phyloP scores from a whole-genome alignment of 129 eudicot species.

The Arctium lappa region DNA sequence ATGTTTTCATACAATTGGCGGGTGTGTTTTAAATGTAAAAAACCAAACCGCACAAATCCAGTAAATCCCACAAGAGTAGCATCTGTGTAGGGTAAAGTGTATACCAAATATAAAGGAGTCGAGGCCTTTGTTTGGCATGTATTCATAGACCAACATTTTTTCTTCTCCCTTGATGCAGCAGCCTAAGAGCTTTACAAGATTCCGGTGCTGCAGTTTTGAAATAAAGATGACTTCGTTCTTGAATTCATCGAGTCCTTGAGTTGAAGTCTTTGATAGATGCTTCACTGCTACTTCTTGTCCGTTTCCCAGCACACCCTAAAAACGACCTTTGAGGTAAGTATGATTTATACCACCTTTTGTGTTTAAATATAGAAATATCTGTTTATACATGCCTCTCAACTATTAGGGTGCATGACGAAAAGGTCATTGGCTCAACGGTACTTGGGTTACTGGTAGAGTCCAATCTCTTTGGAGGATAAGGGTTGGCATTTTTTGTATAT shows the following conservation, averaged over 20 bases:
- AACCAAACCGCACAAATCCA: too few species aligned
- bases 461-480: background rate
- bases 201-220: slow-evolving; percentile 48
- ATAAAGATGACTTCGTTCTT: slow-evolving; percentile 49
- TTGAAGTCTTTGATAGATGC: slow-evolving; percentile 38
- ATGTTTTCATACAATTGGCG: background rate
- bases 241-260: slow-evolving; percentile 52
- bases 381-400: background rate
- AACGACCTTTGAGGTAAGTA: background rate
- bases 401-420: background rate
- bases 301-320: slow-evolving; percentile 25
- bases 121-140: slow-evolving; percentile 52
- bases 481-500: background rate
- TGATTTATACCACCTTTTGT: background rate
- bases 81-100: background rate
- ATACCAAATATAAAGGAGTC: slow-evolving; percentile 50
- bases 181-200: slow-evolving; percentile 51
- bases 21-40: background rate
- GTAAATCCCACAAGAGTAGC: background rate
- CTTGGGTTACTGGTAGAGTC: background rate
- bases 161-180: slow-evolving; percentile 40
- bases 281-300: slow-evolving; percentile 52
- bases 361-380: background rate
- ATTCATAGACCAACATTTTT: slow-evolving; percentile 50
- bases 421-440: background rate